Percentiles rank a stretch among this genome's conserved stretches.
Evolutionary conservation across 768 basidiomycete species (phyloP).

Genomic region (Pisolithus microcarpus): DNA sequence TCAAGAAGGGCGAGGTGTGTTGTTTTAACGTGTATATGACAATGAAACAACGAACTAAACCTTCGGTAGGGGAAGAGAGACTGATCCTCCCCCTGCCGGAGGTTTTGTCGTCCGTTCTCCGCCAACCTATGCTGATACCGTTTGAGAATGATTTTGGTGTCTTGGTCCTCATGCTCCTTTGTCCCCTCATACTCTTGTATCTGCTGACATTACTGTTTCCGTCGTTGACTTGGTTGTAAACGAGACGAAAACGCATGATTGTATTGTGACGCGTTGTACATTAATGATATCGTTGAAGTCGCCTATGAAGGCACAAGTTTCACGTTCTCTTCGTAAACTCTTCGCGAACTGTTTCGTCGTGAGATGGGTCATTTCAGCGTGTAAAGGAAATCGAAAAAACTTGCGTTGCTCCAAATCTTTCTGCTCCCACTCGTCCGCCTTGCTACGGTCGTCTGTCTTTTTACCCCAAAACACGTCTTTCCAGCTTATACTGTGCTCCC

Average conservation of each 20-base stretch:
- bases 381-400: conserved; percentile 8
- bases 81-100: background rate
- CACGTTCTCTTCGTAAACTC: conserved; percentile 1
- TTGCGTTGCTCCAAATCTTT: conserved; percentile 34
- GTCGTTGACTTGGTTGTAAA: background rate
- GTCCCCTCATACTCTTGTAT: background rate
- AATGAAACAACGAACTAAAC: background rate
- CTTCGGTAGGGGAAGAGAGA: background rate
- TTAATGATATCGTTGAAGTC: background rate
- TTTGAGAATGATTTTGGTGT: background rate
- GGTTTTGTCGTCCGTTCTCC: background rate
- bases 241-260: background rate
- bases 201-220: background rate
- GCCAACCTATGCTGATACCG: background rate
- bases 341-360: conserved; percentile 3
- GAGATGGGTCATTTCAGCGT: background rate
- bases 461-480: conserved; percentile 43
- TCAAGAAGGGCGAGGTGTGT: background rate
- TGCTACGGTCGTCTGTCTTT: conserved; percentile 15
- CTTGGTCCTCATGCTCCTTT: background rate
- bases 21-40: background rate
- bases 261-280: background rate
- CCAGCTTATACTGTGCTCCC: conserved; percentile 34
- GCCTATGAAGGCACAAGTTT: background rate
- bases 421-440: conserved; percentile 31